Evolutionary conservation across 1,284 basidiomycete genomes (phyloP).

Genomic region (Heliocybe sulcata): DNA sequence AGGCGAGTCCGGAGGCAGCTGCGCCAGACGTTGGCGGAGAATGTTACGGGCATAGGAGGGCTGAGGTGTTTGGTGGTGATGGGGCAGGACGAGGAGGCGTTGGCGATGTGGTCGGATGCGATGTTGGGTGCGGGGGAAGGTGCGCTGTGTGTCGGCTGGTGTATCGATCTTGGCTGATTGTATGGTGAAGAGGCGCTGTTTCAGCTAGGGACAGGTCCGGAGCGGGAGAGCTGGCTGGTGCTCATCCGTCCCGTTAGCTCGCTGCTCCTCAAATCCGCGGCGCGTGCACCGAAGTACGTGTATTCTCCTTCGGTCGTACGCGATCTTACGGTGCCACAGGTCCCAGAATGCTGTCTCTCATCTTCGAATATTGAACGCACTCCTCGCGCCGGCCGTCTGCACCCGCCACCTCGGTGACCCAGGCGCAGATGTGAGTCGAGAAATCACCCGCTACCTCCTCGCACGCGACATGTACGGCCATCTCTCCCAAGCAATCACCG

Average conservation of each 20-base stretch:
- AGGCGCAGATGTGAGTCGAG: conserved; percentile 14
- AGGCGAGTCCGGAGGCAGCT: conserved; percentile 34
- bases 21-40: conserved; percentile 34
- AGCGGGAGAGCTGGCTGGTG: conserved; percentile 45
- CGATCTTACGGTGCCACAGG: conserved; percentile 18
- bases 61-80: conserved; percentile 56
- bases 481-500: conserved; percentile 22
- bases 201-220: conserved; percentile 25
- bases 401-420: conserved; percentile 19
- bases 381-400: conserved; percentile 27
- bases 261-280: conserved; percentile 43
- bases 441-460: conserved; percentile 33
- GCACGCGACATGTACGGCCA: conserved; percentile 32
- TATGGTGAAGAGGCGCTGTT: conserved; percentile 31
- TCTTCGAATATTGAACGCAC: conserved; percentile 29
- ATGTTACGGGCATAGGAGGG: conserved; percentile 43
- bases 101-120: conserved; percentile 44
- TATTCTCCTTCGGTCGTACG: neutral
- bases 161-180: neutral
- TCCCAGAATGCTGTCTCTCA: conserved; percentile 29
- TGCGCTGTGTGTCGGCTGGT: conserved; percentile 18
- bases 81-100: conserved; percentile 43
- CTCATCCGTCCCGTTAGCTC: conserved; percentile 43
- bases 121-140: conserved; percentile 33
- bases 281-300: conserved; percentile 39